Evolutionary conservation across 371 early-diverging fungal genomes (phyloP).

Genomic region (Syncephalastrum sp.): DNA sequence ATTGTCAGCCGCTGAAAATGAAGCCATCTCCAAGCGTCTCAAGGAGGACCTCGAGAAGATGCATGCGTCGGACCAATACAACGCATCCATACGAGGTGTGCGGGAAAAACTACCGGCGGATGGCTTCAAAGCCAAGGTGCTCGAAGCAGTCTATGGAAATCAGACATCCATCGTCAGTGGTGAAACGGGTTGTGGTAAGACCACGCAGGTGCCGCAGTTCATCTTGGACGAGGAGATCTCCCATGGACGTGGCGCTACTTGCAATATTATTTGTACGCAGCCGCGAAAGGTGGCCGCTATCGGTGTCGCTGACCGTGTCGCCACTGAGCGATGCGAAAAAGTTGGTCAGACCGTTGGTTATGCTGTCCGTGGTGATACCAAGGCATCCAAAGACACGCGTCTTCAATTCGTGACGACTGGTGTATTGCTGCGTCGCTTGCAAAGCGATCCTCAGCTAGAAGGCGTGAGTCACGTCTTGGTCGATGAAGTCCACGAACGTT

Average conservation of each 20-base stretch:
- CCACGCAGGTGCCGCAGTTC: slow-evolving; percentile 91
- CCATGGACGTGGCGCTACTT: slow-evolving; percentile 41
- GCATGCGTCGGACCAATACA: slow-evolving; percentile 43
- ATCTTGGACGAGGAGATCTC: slow-evolving; percentile 74
- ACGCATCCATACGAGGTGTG: slow-evolving; percentile 37
- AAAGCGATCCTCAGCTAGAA: slow-evolving; percentile 64
- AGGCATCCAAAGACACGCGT: slow-evolving; percentile 58
- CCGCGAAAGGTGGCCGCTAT: slow-evolving; percentile 92
- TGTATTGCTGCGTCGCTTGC: slow-evolving; percentile 75
- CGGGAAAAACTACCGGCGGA: slow-evolving; percentile 71
- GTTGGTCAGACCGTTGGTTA: slow-evolving; percentile 61
- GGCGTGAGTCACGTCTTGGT: slow-evolving; percentile 72
- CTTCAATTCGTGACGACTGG: slow-evolving; percentile 87
- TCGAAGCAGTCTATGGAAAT: slow-evolving; percentile 49
- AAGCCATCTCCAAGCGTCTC: slow-evolving; percentile 16
- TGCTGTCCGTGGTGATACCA: slow-evolving; percentile 63
- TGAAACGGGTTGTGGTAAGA: slow-evolving; percentile 86
- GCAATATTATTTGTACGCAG: slow-evolving; percentile 89
- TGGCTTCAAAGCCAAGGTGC: slow-evolving; percentile 53
- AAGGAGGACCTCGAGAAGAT: slow-evolving; percentile 25
- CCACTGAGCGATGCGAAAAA: slow-evolving; percentile 60
- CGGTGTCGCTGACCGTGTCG: slow-evolving; percentile 82
- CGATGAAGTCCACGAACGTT: slow-evolving; percentile 81
- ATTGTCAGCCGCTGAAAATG: slow-evolving; percentile 7
- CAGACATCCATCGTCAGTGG: slow-evolving; percentile 68